Conservation (phyloP, 2,329 filamentous ascomycete species). For the Escovopsis sp. region DNA sequence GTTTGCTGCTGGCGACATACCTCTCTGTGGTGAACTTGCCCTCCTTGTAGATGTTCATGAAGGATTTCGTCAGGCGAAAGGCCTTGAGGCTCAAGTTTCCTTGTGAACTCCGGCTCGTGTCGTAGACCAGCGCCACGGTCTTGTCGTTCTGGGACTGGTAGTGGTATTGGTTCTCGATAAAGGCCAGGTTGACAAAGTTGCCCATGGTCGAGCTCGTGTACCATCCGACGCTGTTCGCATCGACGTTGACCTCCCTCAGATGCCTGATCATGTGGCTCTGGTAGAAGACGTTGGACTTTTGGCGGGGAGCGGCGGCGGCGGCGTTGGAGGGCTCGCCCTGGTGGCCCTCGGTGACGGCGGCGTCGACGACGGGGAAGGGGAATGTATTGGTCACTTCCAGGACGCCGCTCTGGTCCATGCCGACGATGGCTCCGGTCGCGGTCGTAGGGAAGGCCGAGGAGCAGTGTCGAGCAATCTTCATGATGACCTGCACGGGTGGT, state of each 20-base stretch:
- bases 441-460: constrained; percentile 75
- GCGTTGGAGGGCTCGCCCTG: constrained; percentile 61
- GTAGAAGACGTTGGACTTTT: constrained; percentile 79
- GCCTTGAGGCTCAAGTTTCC: constrained; percentile 80
- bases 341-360: constrained; percentile 55
- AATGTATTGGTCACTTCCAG: constrained; percentile 93
- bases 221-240: constrained; percentile 96
- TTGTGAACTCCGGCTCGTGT: constrained; percentile 88
- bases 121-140: constrained; percentile 82
- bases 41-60: constrained; percentile 90
- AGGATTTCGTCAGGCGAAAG: constrained; percentile 74
- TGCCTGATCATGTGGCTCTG: constrained; percentile 96
- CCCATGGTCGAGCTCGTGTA: constrained; percentile 98
- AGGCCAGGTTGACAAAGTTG: constrained; percentile 89
- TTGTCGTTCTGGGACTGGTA: constrained; percentile 93
- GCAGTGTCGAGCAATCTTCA: constrained; percentile 97
- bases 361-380: constrained; percentile 75
- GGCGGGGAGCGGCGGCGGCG: constrained; percentile 77
- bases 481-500: constrained; percentile 51
- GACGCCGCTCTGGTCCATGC: constrained; percentile 71
- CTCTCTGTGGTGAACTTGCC: constrained; percentile 93
- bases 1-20: constrained; percentile 34
- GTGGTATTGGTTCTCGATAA: constrained; percentile 95
- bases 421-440: constrained; percentile 80
- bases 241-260: constrained; percentile 91